Evolutionary conservation across 2,329 filamentous ascomycete species (phyloP).

Genomic region (Emydomyces testavorans): DNA sequence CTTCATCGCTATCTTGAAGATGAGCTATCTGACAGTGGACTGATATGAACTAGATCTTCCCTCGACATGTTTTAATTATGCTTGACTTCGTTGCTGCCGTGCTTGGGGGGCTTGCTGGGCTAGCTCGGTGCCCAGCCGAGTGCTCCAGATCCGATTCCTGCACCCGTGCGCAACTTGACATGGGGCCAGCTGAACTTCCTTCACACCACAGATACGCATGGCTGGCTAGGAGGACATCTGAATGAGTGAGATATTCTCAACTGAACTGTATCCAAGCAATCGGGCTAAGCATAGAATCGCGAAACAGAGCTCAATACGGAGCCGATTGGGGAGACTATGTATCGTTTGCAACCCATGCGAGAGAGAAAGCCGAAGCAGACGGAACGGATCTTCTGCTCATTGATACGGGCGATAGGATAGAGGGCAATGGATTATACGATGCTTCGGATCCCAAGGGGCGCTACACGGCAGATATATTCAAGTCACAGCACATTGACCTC

Average conservation of each 20-base stretch:
- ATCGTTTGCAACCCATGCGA: slow-evolving; percentile 78
- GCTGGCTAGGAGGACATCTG: slow-evolving; percentile 88
- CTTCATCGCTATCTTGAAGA: too few species aligned
- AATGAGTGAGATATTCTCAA: slow-evolving; percentile 54
- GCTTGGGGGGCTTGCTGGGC: slow-evolving; percentile 17
- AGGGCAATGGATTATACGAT: slow-evolving; percentile 92
- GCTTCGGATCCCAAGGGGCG: slow-evolving; percentile 75
- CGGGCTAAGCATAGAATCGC: background rate
- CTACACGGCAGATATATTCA: slow-evolving; percentile 79
- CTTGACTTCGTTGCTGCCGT: slow-evolving; percentile 9
- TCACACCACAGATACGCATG: slow-evolving; percentile 93
- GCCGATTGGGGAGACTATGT: slow-evolving; percentile 98
- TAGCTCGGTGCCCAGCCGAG: slow-evolving; percentile 58
- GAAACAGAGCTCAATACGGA: slow-evolving; percentile 46
- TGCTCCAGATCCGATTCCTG: slow-evolving; percentile 63
- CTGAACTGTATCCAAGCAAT: background rate
- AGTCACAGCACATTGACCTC: slow-evolving; percentile 70
- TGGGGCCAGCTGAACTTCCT: slow-evolving; percentile 96
- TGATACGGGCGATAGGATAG: slow-evolving; percentile 86
- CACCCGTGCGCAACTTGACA: slow-evolving; percentile 68
- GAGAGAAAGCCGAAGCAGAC: slow-evolving; percentile 60
- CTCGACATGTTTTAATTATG: slow-evolving; percentile 9
- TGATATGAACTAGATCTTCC: background rate
- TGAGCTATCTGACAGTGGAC: too few species aligned
- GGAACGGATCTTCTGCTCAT: slow-evolving; percentile 82